Evolutionary conservation across 176 grass and related monocot genomes (phyloP).

Genomic region (Hsuehochloa calcarea): DNA sequence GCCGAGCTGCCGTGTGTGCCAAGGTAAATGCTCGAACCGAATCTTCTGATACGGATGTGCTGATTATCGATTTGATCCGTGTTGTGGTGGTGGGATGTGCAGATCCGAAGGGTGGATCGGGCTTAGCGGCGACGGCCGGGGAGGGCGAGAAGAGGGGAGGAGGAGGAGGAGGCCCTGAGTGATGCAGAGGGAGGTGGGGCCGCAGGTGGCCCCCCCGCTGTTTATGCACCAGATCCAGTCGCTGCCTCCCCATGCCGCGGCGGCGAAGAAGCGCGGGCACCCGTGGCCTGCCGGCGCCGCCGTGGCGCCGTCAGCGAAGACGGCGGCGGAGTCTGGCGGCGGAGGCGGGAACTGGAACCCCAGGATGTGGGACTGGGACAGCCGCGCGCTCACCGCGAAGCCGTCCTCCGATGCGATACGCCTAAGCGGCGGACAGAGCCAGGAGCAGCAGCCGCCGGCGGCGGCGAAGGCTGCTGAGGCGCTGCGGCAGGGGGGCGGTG

Average conservation of each 20-base stretch:
- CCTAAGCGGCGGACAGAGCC: conserved; percentile 9
- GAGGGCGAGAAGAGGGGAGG: background rate
- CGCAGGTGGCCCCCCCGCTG: conserved; percentile 68
- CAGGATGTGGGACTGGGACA: conserved; percentile 90
- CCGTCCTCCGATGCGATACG: conserved; percentile 42
- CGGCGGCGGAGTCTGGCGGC: background rate
- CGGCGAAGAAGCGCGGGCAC: conserved; percentile 42
- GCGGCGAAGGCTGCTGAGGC: background rate
- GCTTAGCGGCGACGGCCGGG: background rate
- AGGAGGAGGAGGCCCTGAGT: background rate
- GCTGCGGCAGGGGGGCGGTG: conserved; percentile 24
- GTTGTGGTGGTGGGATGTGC: background rate
- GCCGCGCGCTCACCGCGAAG: conserved; percentile 57
- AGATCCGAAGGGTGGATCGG: conserved; percentile 37
- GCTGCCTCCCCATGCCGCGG: conserved; percentile 45
- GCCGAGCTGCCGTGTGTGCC: background rate
- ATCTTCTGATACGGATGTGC: background rate
- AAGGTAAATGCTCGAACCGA: conserved; percentile 32
- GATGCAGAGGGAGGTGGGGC: conserved; percentile 78
- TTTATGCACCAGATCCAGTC: conserved; percentile 67
- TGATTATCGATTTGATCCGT: conserved; percentile 5
- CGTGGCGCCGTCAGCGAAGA: background rate
- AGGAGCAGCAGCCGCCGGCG: conserved; percentile 30
- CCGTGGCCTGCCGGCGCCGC: conserved; percentile 37
- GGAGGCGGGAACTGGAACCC: conserved; percentile 71